Evolutionary conservation across 2,329 filamentous ascomycete genomes (phyloP).

Genomic region (Ophiostoma himal-ulmi): DNA sequence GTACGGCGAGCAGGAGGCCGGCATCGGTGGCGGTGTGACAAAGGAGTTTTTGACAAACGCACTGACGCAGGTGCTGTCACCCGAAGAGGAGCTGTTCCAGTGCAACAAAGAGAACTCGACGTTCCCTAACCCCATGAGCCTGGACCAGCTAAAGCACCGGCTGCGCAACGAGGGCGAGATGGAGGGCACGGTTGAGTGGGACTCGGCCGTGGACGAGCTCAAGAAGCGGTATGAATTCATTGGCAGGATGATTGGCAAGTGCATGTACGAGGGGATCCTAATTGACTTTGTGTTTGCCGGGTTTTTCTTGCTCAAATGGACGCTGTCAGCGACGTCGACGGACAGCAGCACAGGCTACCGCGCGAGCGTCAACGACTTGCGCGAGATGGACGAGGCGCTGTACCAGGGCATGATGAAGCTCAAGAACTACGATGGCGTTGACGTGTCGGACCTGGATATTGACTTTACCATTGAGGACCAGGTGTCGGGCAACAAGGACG

Average conservation of each 20-base stretch:
- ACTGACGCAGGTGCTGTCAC: slow-evolving; percentile 74
- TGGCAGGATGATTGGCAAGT: slow-evolving; percentile 89
- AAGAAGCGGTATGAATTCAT: slow-evolving; percentile 82
- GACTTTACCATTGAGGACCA: slow-evolving; percentile 86
- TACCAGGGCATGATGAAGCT: slow-evolving; percentile 79
- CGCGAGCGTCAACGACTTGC: slow-evolving; percentile 88
- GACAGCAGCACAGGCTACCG: slow-evolving; percentile 59
- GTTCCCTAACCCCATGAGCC: slow-evolving; percentile 76
- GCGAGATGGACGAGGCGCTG: slow-evolving; percentile 82
- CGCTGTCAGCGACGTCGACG: slow-evolving; percentile 51
- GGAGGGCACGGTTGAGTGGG: slow-evolving; percentile 53
- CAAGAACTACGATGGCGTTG: slow-evolving; percentile 73
- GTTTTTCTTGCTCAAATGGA: slow-evolving; percentile 96
- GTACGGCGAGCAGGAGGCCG: slow-evolving; percentile 79
- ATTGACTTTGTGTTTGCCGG: slow-evolving; percentile 89
- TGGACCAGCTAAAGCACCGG: slow-evolving; percentile 61
- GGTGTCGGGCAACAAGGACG: slow-evolving; percentile 42
- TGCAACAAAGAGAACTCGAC: slow-evolving; percentile 81
- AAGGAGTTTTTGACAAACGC: slow-evolving; percentile 94
- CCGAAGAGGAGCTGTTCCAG: slow-evolving; percentile 59
- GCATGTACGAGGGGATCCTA: slow-evolving; percentile 92
- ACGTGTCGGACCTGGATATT: slow-evolving; percentile 73
- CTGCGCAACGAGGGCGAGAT: slow-evolving; percentile 47
- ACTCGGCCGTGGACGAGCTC: slow-evolving; percentile 52
- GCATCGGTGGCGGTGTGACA: slow-evolving; percentile 94